Evolutionary conservation across 306 rosid species (phyloP).

Genomic region (Glycyrrhiza uralensis): DNA sequence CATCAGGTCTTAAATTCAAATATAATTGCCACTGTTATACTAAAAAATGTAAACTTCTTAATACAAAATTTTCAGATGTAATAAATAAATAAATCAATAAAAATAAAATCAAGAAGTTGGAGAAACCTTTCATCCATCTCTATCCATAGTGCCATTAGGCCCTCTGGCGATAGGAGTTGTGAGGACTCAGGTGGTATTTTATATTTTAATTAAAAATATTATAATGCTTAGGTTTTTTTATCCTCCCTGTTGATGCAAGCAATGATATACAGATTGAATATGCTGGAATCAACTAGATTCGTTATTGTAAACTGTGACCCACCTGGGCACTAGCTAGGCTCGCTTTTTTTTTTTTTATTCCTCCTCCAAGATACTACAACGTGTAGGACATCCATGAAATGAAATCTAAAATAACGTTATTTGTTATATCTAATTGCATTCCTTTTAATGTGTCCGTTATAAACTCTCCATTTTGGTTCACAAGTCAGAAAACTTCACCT

Average conservation of each 20-base stretch:
- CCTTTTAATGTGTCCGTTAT: slow-evolving; percentile 4
- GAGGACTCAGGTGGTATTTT: no score
- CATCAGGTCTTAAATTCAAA: no score
- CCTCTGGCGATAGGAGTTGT: neutral
- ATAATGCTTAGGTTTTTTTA: neutral
- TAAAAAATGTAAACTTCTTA: no score
- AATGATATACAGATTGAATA: slow-evolving; percentile 17
- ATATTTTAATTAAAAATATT: neutral
- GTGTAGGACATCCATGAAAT: slow-evolving; percentile 21
- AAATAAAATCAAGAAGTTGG: no score
- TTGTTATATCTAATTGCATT: slow-evolving; percentile 1
- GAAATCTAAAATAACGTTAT: neutral
- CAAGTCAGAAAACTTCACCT: slow-evolving; percentile 20
- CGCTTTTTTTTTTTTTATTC: slow-evolving; percentile 7
- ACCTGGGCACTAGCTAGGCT: slow-evolving; percentile 1
- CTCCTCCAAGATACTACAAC: neutral
- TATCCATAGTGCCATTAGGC: no score
- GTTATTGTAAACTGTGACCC: neutral
- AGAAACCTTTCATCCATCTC: no score
- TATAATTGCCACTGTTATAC: no score
- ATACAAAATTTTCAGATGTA: no score
- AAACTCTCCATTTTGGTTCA: slow-evolving; percentile 12
- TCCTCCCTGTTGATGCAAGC: neutral
- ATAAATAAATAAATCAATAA: no score
- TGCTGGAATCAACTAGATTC: slow-evolving; percentile 5